A percentile compares a stretch with the other conserved stretches of the same genome.
These are phyloP conservation scores for Picea sitchensis DNA, from an alignment of 75 land plant genomes.

Conservation along the genomic window DNA sequence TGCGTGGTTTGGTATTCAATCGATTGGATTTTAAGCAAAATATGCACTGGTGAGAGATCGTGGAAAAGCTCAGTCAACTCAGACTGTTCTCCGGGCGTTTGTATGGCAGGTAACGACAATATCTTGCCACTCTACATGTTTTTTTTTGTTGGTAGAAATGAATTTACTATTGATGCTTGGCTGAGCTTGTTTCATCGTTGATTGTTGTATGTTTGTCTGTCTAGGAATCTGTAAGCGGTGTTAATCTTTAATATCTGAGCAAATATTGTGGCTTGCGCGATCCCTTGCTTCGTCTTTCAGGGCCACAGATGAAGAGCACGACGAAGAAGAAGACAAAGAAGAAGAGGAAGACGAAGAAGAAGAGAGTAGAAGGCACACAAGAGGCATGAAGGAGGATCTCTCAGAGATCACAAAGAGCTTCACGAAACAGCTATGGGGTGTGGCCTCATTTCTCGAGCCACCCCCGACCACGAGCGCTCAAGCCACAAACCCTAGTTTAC, in stretches of 20 bases:
- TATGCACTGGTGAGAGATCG: no score
- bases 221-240: background rate
- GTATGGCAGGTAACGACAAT: no score
- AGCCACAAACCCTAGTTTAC: background rate
- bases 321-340: constrained; percentile 32
- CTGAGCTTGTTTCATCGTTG: no score
- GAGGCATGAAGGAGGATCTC: constrained; percentile 83
- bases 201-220: no score
- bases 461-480: constrained; percentile 38
- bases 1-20: no score
- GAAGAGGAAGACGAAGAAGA: constrained; percentile 2
- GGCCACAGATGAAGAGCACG: background rate
- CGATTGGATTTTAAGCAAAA: no score
- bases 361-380: constrained; percentile 5
- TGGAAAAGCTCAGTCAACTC: no score
- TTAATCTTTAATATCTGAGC: background rate
- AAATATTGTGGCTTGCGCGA: constrained; percentile 61
- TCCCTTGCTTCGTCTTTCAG: constrained; percentile 36
- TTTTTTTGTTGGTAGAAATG: no score
- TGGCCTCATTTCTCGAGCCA: constrained; percentile 90
- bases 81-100: no score
- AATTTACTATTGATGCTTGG: no score
- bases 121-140: no score
- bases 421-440: constrained; percentile 85
- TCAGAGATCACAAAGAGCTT: constrained; percentile 73